These are phyloP conservation scores for Pyricularia sp. DNA, from an alignment of 2,329 filamentous ascomycete genomes.

Conservation along the genomic window DNA sequence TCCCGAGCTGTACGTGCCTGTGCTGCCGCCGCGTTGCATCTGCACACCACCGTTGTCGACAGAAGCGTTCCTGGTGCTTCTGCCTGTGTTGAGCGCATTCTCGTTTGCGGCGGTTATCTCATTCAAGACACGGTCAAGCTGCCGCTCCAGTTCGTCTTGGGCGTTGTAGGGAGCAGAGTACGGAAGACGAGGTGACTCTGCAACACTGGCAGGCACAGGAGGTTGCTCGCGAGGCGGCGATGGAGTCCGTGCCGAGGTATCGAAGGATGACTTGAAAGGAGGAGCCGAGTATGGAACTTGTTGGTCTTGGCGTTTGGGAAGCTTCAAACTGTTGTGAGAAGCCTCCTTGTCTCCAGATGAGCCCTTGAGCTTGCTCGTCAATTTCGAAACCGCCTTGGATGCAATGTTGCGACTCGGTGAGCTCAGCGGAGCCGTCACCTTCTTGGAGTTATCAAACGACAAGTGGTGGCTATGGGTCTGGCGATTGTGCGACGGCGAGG, in stretches of 20 bases:
- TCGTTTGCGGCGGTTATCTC: not conserved
- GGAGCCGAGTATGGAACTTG: not conserved
- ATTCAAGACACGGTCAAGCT: constrained; percentile 1
- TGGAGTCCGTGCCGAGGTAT: not conserved
- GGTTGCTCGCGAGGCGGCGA: not conserved
- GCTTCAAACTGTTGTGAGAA: not conserved
- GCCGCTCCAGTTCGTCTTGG: constrained; percentile 1
- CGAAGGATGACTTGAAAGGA: not conserved
- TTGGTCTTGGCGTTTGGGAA: constrained; percentile 9
- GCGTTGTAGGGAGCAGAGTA: not conserved
- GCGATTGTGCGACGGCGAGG: not conserved
- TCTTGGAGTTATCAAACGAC: not conserved
- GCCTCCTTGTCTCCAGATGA: not conserved
- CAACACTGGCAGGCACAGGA: not conserved
- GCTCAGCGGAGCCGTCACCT: not conserved
- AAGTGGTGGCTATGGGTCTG: not conserved
- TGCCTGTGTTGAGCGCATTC: constrained; percentile 5
- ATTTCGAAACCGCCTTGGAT: constrained; percentile 1
- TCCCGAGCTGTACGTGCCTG: constrained; percentile 9
- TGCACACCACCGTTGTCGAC: not conserved
- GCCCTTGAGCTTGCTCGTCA: constrained; percentile 12
- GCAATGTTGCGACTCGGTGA: not conserved
- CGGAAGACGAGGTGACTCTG: not conserved
- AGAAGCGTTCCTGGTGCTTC: constrained; percentile 3
- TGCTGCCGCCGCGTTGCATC: constrained; percentile 4